These are phyloP conservation scores for Rasamsonia emersonii DNA, from an alignment of 2,329 filamentous ascomycete species.

Conservation along the genomic window DNA sequence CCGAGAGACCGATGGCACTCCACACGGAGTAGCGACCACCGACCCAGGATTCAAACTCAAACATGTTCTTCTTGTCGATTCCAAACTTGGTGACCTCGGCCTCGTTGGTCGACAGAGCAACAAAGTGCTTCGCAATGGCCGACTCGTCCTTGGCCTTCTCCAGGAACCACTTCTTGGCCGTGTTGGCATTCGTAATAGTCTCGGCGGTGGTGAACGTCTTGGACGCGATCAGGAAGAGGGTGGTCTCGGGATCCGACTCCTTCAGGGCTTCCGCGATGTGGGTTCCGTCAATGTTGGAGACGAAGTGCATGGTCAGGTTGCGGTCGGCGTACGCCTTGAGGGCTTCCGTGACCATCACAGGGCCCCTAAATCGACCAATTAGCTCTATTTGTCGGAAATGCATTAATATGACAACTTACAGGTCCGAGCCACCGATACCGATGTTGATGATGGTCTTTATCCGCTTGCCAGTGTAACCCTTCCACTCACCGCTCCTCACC, in stretches of 20 bases:
- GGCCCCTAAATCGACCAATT: conserved; percentile 52
- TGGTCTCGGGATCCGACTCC: conserved; percentile 87
- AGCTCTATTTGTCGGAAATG: conserved; percentile 9
- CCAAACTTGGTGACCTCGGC: conserved; percentile 95
- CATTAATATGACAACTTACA: conserved; percentile 52
- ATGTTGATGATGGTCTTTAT: conserved; percentile 95
- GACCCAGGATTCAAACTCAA: conserved; percentile 97
- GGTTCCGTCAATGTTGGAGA: conserved; percentile 98
- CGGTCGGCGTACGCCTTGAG: conserved; percentile 88
- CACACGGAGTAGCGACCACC: conserved; percentile 97
- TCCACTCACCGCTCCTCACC: conserved; percentile 91
- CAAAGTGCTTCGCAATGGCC: conserved; percentile 94
- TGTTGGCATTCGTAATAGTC: conserved; percentile 94
- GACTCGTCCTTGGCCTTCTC: conserved; percentile 65
- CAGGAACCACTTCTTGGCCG: conserved; percentile 94
- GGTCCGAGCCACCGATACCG: conserved; percentile 94
- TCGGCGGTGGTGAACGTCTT: conserved; percentile 99
- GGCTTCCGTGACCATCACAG: conserved; percentile 98
- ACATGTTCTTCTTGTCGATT: conserved; percentile 99
- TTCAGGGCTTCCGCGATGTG: conserved; percentile 91
- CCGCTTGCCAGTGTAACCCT: conserved; percentile 94
- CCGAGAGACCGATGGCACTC: conserved; percentile 94
- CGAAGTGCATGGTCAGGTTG: conserved; percentile 87
- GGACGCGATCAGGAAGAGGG: conserved; percentile 96
- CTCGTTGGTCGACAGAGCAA: conserved; percentile 94